Evolutionary conservation across 768 basidiomycete genomes (phyloP).

Genomic region (Suillus subalutaceus): DNA sequence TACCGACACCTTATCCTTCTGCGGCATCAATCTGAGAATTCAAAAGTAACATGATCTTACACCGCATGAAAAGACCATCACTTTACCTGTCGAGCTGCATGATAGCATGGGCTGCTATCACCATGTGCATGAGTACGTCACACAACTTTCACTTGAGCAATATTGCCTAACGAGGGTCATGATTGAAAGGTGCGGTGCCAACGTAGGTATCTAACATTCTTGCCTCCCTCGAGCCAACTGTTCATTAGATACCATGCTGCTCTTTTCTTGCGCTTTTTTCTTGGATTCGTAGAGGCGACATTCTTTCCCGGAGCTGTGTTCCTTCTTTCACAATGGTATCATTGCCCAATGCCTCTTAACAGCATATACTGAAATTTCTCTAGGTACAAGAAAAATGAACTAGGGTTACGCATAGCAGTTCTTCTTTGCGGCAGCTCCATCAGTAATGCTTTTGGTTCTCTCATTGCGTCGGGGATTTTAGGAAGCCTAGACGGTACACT

Average conservation of each 20-base stretch:
- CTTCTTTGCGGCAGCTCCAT: constrained; percentile 72
- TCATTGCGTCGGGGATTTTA: constrained; percentile 76
- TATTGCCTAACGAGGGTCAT: constrained; percentile 4
- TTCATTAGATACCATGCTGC: constrained; percentile 54
- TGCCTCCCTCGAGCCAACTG: too few species aligned
- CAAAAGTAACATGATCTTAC: constrained; percentile 66
- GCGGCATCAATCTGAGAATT: background rate
- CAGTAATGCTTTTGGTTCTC: constrained; percentile 77
- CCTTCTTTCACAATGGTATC: constrained; percentile 63
- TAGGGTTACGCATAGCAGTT: constrained; percentile 66
- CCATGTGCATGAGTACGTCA: constrained; percentile 49
- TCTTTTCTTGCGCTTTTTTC: constrained; percentile 60
- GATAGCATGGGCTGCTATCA: constrained; percentile 69
- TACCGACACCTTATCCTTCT: constrained; percentile 10
- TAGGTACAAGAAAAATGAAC: constrained; percentile 62
- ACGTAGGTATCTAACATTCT: constrained; percentile 12
- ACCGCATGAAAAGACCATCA: constrained; percentile 65
- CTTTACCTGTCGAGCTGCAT: constrained; percentile 65
- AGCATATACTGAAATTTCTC: background rate
- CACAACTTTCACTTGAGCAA: background rate
- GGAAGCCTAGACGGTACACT: constrained; percentile 66
- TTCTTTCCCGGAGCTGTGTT: constrained; percentile 72
- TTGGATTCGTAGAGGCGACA: constrained; percentile 70
- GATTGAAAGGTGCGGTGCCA: constrained; percentile 37
- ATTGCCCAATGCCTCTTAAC: background rate